Evolutionary conservation across 2,329 filamentous ascomycete genomes (phyloP).

Genomic region (Pleoardoris graminearum): DNA sequence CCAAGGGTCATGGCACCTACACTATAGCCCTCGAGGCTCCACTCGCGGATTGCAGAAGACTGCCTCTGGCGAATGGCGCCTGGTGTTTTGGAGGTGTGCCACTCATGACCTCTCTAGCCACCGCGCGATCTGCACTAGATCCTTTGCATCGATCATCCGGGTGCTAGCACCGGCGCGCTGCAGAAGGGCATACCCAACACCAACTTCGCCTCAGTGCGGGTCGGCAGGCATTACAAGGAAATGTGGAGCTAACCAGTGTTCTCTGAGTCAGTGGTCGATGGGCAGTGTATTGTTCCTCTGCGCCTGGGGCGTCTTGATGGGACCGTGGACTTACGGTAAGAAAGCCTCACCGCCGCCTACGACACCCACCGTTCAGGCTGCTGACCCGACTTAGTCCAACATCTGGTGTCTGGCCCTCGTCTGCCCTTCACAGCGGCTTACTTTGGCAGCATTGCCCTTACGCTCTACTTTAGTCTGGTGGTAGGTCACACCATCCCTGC

Average conservation of each 20-base stretch:
- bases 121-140: constrained; percentile 38
- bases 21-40: constrained; percentile 15
- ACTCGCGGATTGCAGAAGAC: constrained; percentile 17
- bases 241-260: constrained; percentile 42
- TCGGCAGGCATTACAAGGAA: constrained; percentile 31
- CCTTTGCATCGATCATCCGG: constrained; percentile 47
- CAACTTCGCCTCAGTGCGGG: constrained; percentile 28
- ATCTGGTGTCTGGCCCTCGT: constrained; percentile 81
- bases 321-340: constrained; percentile 72
- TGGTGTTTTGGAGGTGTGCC: constrained; percentile 20
- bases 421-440: constrained; percentile 93
- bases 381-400: constrained; percentile 55
- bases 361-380: not conserved
- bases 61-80: constrained; percentile 25
- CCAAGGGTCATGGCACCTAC: constrained; percentile 12
- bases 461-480: constrained; percentile 87
- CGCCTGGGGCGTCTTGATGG: constrained; percentile 95
- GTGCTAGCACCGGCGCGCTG: constrained; percentile 44
- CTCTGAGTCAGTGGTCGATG: constrained; percentile 75
- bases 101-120: constrained; percentile 45
- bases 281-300: constrained; percentile 87
- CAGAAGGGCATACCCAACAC: constrained; percentile 38
- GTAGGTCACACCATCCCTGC: constrained; percentile 61
- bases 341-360: not conserved
- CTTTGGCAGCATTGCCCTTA: constrained; percentile 88